Conservation (phyloP, 805 yeast genomes). For the Priceomyces melissophilus region DNA sequence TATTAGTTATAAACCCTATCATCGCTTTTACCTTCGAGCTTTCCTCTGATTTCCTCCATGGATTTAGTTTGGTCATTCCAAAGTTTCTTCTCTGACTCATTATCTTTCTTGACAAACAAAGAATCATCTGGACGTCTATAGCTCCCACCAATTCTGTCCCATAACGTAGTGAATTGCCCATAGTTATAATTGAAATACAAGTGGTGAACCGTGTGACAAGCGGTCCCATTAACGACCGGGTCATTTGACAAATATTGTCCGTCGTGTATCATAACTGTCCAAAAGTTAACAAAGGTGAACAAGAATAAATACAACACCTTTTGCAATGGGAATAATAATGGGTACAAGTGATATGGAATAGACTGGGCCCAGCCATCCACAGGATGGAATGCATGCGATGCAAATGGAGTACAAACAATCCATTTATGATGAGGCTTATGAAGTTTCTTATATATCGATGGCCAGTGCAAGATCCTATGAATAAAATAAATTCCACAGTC, state of each 20-base stretch:
- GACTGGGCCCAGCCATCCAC: slow-evolving; percentile 94
- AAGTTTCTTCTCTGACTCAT: slow-evolving; percentile 54
- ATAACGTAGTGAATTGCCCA: slow-evolving; percentile 95
- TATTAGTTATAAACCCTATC: slow-evolving; percentile 63
- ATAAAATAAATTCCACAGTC: slow-evolving; percentile 89
- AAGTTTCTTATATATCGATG: slow-evolving; percentile 73
- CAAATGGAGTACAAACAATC: slow-evolving; percentile 98
- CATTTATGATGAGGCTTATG: slow-evolving; percentile 99
- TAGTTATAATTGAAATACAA: slow-evolving; percentile 96
- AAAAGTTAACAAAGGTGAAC: slow-evolving; percentile 89
- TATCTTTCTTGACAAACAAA: slow-evolving; percentile 59
- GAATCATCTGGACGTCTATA: slow-evolving; percentile 90
- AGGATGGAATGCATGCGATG: slow-evolving; percentile 98
- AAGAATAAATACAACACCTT: slow-evolving; percentile 76
- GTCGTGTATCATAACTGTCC: slow-evolving; percentile 99
- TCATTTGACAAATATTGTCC: slow-evolving; percentile 93
- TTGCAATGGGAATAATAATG: slow-evolving; percentile 89
- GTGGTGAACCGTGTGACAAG: slow-evolving; percentile 97
- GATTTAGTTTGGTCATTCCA: slow-evolving; percentile 69
- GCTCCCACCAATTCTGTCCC: slow-evolving; percentile 95
- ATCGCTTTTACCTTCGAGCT: slow-evolving; percentile 73
- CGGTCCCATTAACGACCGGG: slow-evolving; percentile 94
- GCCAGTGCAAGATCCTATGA: slow-evolving; percentile 94
- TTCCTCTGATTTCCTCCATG: slow-evolving; percentile 75
- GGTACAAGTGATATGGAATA: slow-evolving; percentile 88